Evolutionary conservation across 805 yeast genomes (phyloP), one percentile per base, ranked within the genome.

Genomic region (Kurtzmaniella cleridarum): DNA sequence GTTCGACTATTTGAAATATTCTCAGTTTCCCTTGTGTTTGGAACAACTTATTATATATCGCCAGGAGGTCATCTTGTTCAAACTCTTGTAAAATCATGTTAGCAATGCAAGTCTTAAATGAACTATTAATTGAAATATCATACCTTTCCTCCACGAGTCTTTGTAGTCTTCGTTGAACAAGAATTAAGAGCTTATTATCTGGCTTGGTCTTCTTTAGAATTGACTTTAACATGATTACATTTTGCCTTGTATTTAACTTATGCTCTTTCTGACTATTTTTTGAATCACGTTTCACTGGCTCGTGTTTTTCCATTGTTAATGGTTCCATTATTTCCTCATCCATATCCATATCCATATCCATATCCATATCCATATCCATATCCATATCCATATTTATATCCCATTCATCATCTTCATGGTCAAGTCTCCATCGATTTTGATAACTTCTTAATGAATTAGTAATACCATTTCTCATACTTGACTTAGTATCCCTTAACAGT

Each of bases 1-100:
- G 43, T 9, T 43, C 46, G 4, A 54, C 35, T 7, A 39, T 46
- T 12, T 41, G 44, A 8, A 39, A 33, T 16, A 53, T 24, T 6
- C 32, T 20, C 16, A 36, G 32, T 18, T 44, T 40, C 29, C 43
- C 41, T 5, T 34, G 30, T 24, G 39, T 42, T n/a, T 31, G 33
- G 13, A 44, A 24, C 12, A 48, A 32, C 27, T 44, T 30, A 32
- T 41, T 41, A 34, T 41, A 40, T 30, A 46, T 30, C 2, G 39
- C 29, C 15, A 27, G 32, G n/a, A 41, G 32, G 18, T 43, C 43
- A 11, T 40, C 31, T 5, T 39, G 40, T 9, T 41, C 39, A 30
- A 38, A 43, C n/a, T 46, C 48, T 28, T 49, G 55, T 14, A 54
- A 39, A 13, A 50, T 35, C 24, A 38, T 37, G 35, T 54, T 54